Conservation (phyloP, 148 eudicot genomes). For the Salicornia ramosissima region DNA sequence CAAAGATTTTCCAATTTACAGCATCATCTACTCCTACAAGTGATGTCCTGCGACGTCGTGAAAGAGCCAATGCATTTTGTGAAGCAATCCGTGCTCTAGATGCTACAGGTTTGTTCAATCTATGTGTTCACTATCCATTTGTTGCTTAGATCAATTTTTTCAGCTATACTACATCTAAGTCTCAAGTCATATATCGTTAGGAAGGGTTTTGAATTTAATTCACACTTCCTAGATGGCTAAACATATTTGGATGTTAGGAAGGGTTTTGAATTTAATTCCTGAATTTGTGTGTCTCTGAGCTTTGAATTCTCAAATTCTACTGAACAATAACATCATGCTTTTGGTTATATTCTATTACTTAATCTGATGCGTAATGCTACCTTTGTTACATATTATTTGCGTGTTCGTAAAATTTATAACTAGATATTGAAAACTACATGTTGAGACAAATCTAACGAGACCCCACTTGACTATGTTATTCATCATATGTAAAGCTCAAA, state of each 20-base stretch:
- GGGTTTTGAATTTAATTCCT: not conserved
- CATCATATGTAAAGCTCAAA: too few relatives aligned
- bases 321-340: too few relatives aligned
- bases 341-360: too few relatives aligned
- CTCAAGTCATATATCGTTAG: too few relatives aligned
- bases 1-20: slow-evolving; percentile 85
- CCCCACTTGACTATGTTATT: too few relatives aligned
- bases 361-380: too few relatives aligned
- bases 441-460: too few relatives aligned
- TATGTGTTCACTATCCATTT: not conserved
- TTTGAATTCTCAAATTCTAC: not conserved
- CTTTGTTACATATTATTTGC: too few relatives aligned
- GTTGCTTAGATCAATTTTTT: slow-evolving; percentile 3
- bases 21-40: slow-evolving; percentile 48
- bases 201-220: too few relatives aligned
- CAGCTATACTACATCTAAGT: too few relatives aligned
- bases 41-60: slow-evolving; percentile 80
- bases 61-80: slow-evolving; percentile 88
- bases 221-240: slow-evolving; percentile 6
- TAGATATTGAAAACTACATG: too few relatives aligned
- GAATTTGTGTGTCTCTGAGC: not conserved
- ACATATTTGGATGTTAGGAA: not conserved
- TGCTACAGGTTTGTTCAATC: slow-evolving; percentile 76
- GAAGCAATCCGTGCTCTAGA: slow-evolving; percentile 96
- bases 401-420: too few relatives aligned